Base-by-base conservation (phyloP, 225 moss, liverwort and hornwort species). In the Physcomitrium patens region DNA sequence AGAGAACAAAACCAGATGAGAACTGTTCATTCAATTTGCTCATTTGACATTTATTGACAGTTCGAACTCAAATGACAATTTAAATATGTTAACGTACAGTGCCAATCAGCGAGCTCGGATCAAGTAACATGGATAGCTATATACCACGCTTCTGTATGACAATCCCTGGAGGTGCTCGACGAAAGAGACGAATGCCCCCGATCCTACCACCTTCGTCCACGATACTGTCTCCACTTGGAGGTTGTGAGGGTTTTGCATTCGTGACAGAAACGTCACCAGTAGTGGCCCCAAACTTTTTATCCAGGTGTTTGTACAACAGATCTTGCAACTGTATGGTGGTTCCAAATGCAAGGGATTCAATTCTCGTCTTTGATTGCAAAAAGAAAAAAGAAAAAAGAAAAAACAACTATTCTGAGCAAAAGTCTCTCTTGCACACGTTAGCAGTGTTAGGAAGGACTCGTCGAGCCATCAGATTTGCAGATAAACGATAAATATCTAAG, bases 221-320 rank as follows among this genome's bases (percentile, higher is more conserved):
- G 41, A 50, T 55, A 63, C 31, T 50, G 53, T 19, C n/a, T 24
- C 60, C 24, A 61, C 19, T 62, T 47, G 69, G 45, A 63, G 28
- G 53, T 27, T 69, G 71, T 26, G 17, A 20, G 47, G 60, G 68
- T 48, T 28, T 56, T 11, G 54, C 54, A 37, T 75, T 14, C 31
- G 47, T 43, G 41, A 26, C 45, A 73, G 63, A 27, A 45, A 31
- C 47, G 41, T 80, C 85, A 45, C 53, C 74, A 44, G 66, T 68
- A 69, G 79, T 74, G 15, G 56, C 76, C 53, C 80, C 89, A 31
- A 97, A 70, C 62, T 81, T 74, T 47, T 90, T 91, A 78, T 97
- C 96, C 23, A 97, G 83, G 65, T 96, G 89, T 44, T 92, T 82
- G 65, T 90, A 81, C 49, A 96, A 78, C 61, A 93, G 93, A 56